Base-by-base conservation (phyloP, 1,139 yeast genomes). In the Ogataea hybrid region DNA sequence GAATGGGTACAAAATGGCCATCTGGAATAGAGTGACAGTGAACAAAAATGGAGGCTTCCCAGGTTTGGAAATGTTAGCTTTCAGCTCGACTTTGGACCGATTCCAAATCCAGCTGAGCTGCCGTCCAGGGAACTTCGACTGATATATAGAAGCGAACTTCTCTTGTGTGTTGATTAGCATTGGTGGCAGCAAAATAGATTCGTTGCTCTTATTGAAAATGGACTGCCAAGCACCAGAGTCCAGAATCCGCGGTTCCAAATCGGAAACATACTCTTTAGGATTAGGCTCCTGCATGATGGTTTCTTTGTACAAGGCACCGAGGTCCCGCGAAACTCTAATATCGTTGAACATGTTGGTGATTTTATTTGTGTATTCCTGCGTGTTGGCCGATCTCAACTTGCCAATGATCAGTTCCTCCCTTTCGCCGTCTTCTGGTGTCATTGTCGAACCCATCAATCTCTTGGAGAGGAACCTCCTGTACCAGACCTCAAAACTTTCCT, bases 301-400 rank as follows among this genome's bases (percentile, higher is more conserved):
- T 22, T 76, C 79, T 56, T 75, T 80, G 60, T 89, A 88, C 46
- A 75, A 73, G 15, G 65, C 61, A 55, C 84, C 88, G 62, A 92
- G 73, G 48, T 88, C 95, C 49, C 79, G 81, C 0, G 96, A 88
- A 3, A 94, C 79, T 56, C 85, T 78, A 74, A 94, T 88, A 65
- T 94, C 98, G 59, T 86, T 87, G 65, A 94, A 90, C 99, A 94
- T 94, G 57, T 90, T 85, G 32, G 96, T 88, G 67, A 94, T 85
- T 62, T 89, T 92, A 45, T 89, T 84, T 2, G 97, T 90, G 63
- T 89, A 94, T 57, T 92, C 98, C 59, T 83, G 75, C 16, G 96
- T 90, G 64, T 94, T 90, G 50, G 86, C 96, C 48, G 86, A 87
- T 62, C 90, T 95, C 51, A 94, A 74, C 57, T 86, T 79, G 57